phyloP scores from a whole-genome alignment of 352 stramenopile genomes.

The Phytophthora uliginosa region DNA sequence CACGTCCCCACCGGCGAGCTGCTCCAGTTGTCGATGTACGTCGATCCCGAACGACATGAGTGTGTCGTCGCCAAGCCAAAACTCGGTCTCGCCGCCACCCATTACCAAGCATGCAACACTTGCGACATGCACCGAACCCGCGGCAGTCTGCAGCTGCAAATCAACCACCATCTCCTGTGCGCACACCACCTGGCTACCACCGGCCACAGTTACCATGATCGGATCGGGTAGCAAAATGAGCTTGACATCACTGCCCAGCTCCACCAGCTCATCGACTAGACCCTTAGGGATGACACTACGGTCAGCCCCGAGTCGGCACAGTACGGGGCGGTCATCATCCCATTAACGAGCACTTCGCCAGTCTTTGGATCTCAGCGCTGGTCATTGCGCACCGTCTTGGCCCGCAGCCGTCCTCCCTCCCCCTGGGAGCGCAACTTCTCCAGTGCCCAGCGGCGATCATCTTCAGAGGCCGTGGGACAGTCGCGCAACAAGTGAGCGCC shows the following conservation, averaged over 20 bases:
- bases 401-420: neutral
- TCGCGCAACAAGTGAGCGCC: neutral
- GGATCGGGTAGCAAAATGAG: neutral
- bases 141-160: slow-evolving; percentile 9
- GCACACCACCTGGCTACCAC: neutral
- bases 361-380: neutral
- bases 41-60: slow-evolving; percentile 7
- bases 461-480: neutral
- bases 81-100: slow-evolving; percentile 7
- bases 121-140: slow-evolving; percentile 1
- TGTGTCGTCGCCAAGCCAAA: neutral
- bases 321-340: neutral
- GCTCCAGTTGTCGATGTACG: neutral
- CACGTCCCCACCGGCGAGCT: slow-evolving; percentile 1
- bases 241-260: slow-evolving; percentile 3
- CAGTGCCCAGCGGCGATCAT: neutral
- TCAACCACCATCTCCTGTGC: slow-evolving; percentile 4
- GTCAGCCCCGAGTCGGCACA: neutral
- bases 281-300: slow-evolving; percentile 2
- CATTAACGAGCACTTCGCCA: slow-evolving; percentile 5
- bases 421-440: neutral
- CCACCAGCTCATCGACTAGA: slow-evolving; percentile 1
- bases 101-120: slow-evolving; percentile 17
- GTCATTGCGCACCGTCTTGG: slow-evolving; percentile 6
- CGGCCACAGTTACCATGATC: neutral